phyloP scores from a whole-genome alignment of 148 eudicot genomes.

The Nyssa sinensis region DNA sequence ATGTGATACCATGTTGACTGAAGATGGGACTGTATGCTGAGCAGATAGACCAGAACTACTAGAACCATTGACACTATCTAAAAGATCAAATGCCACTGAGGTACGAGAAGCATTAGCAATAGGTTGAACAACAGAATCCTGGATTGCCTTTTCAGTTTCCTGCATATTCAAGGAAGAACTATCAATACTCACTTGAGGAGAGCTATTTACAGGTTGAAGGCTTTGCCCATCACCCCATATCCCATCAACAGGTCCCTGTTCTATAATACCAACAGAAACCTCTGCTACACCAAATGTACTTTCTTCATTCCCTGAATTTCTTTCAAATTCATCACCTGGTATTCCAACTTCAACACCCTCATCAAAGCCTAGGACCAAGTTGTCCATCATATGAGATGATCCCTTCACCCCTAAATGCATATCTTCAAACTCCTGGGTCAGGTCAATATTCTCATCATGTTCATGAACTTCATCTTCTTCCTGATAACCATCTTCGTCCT shows the following conservation, averaged over 20 bases:
- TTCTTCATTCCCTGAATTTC: constrained; percentile 41
- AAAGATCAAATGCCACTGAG: constrained; percentile 31
- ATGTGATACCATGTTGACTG: constrained; percentile 23
- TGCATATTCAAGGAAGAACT: constrained; percentile 25
- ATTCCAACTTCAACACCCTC: constrained; percentile 89
- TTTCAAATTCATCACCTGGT: constrained; percentile 71
- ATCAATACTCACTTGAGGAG: constrained; percentile 23
- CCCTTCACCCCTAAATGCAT: constrained; percentile 51
- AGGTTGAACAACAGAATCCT: constrained; percentile 31
- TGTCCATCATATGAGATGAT: constrained; percentile 49
- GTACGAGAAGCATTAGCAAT: constrained; percentile 24
- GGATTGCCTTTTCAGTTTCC: constrained; percentile 31
- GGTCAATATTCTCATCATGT: constrained; percentile 52
- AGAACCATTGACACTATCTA: constrained; percentile 29
- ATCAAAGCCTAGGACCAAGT: constrained; percentile 86
- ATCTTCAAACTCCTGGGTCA: constrained; percentile 60
- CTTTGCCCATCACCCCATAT: constrained; percentile 31
- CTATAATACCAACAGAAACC: constrained; percentile 29
- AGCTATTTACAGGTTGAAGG: constrained; percentile 28
- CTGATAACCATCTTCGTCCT: constrained; percentile 74
- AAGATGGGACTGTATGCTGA: constrained; percentile 34
- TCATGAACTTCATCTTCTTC: constrained; percentile 85
- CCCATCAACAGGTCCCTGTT: constrained; percentile 37
- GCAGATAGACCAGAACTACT: constrained; percentile 24
- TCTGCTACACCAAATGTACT: constrained; percentile 33